Evolutionary conservation across 345 rosid genomes (phyloP), one percentile per base, ranked within the genome.

Genomic region (Euphorbia tirucalli): DNA sequence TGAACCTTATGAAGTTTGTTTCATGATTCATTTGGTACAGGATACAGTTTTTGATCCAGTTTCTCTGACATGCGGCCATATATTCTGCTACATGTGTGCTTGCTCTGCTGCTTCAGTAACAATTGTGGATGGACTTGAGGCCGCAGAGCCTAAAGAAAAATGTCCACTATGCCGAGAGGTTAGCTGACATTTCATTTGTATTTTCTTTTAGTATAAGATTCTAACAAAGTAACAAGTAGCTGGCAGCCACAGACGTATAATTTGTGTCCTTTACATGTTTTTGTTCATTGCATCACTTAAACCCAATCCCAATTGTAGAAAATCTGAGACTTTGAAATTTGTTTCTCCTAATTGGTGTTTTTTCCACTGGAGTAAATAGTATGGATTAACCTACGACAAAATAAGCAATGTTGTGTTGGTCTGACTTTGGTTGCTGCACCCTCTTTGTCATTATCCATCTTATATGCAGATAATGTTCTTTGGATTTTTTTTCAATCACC

Each of bases 121-220:
- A 22, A 82, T 88, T 68, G 85, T 94, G 39, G 92, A 88, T 79
- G 97, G 93, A 60, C 83, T 92, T 31, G 85, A 89, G 77, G 79
- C 86, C 0, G 92, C 91, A 8, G 85, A 90, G 10, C 85, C 81
- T 0, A 84, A 76, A 68, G 86, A 83, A 76, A 95, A 90, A 77
- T 95, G 99, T 72, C 97, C 97, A 27, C 80, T 95, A 58, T 92
- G 99, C 77, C 90, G 95, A 50, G 85, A 89, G 93, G 99, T 95
- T 76, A 73, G 83, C 58, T 60, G 7, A 21, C 24, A 65, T 71
- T 13, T 44, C 4, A 19, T 58, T 32, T 15, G 1, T 21, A 61
- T 15, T 18, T 61, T 5, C 3, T 61, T 32, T 31, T 30, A 0
- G 24, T 7, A 6, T 22, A n/a, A 55, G 22, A 2, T 9, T 0